Base-by-base conservation (phyloP, 2,329 filamentous ascomycete species). In the Huntiella omanensis region DNA sequence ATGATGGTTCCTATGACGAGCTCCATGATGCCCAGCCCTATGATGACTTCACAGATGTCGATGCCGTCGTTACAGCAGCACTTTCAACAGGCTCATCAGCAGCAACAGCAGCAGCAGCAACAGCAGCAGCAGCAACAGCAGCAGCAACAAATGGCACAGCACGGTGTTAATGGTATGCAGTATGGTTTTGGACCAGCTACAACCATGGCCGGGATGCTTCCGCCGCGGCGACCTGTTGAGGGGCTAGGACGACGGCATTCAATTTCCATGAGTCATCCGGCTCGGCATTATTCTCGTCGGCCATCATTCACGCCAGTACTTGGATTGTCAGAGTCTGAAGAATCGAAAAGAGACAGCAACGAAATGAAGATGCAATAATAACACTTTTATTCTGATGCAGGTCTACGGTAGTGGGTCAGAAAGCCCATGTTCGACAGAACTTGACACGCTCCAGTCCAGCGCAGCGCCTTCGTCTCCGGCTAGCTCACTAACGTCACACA, bases 351-450 rank as follows among this genome's bases (percentile, higher is more conserved):
- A 19, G 22, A 41, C 22, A 32, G 28, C 19, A n/a, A 22, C 33
- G 40, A 41, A 19, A 41, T 41, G 40, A 32, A 12, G 12, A 13
- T 41, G 15, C 19, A 41, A 41, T 41, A 41, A 22, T 41, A 41
- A 41, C 40, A 41, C 22, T 28, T 32, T 16, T 32, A 28, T 22
- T 41, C 22, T 22, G 13, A 12, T 41, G n/a, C 40, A 41, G 40
- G 19, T 41, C 33, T 41, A 16, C 15, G 40, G 11, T 15, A 32
- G 19, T 32, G 40, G 40, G 17, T 32, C 40, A 28, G 40, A n/a
- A 7, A 32, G 19, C 13, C 40, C 40, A 13, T n/a, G 22, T 10
- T 41, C 40, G 13, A 32, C 40, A 22, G 19, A 28, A 22, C 19
- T 32, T n/a, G 19, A 19, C 17, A 41, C 40, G 17, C 15, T 41